These are phyloP conservation scores for Ogataea dorogensis DNA, from an alignment of 805 yeast species.

Conservation along the genomic window DNA sequence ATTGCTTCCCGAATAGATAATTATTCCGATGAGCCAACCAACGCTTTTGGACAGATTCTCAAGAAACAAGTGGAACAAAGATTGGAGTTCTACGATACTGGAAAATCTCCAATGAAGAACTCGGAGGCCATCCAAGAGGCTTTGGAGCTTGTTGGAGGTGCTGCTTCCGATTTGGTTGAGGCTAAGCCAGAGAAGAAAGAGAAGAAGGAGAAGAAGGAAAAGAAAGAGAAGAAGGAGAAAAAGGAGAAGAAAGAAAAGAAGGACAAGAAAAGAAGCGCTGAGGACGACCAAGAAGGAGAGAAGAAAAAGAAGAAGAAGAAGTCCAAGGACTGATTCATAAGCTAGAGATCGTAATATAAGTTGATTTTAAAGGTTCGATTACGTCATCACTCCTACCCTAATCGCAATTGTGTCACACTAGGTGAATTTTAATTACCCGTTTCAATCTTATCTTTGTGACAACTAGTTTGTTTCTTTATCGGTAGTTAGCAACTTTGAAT, in stretches of 20 bases:
- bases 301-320: constrained; percentile 27
- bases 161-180: constrained; percentile 30
- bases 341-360: constrained; percentile 8
- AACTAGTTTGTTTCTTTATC: neutral
- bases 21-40: constrained; percentile 91
- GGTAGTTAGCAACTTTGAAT: neutral
- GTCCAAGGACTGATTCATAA: constrained; percentile 28
- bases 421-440: constrained; percentile 2
- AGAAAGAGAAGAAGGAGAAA: constrained; percentile 35
- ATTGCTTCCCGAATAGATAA: constrained; percentile 98
- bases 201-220: constrained; percentile 46
- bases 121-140: constrained; percentile 93
- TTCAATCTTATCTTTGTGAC: constrained; percentile 3
- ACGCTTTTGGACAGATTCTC: constrained; percentile 84
- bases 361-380: constrained; percentile 5
- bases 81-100: constrained; percentile 92
- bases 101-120: constrained; percentile 95
- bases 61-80: constrained; percentile 98
- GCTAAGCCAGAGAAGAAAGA: constrained; percentile 40
- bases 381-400: constrained; percentile 1
- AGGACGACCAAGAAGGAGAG: constrained; percentile 14
- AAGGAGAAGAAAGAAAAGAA: constrained; percentile 39
- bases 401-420: constrained; percentile 4
- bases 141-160: constrained; percentile 55
- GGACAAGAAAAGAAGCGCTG: constrained; percentile 22